A percentile compares a stretch with the other conserved stretches of the same genome.
Evolutionary conservation across 2,329 filamentous ascomycete species (phyloP).

Genomic region (Pseudogymnoascus sp.): DNA sequence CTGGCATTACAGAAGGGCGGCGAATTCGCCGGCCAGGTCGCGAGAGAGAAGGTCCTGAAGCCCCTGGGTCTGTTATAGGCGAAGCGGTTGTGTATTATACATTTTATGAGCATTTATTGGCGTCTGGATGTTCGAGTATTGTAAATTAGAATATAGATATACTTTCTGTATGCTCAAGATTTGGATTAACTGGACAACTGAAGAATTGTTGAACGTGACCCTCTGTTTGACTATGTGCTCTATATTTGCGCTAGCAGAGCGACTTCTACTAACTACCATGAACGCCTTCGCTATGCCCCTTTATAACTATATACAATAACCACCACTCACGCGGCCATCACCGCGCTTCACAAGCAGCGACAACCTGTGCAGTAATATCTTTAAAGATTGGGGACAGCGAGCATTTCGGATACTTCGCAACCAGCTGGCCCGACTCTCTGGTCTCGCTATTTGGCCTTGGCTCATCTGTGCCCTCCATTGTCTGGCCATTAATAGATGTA

Average conservation of each 20-base stretch:
- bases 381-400: slow-evolving; percentile 62
- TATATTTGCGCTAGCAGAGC: background rate
- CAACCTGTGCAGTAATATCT: slow-evolving; percentile 49
- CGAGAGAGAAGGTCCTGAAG: slow-evolving; percentile 52
- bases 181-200: background rate
- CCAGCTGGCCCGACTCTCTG: slow-evolving; percentile 41
- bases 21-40: slow-evolving; percentile 63
- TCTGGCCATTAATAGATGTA: slow-evolving; percentile 49
- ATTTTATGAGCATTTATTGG: slow-evolving; percentile 11
- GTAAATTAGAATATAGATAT: slow-evolving; percentile 18
- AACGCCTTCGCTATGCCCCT: slow-evolving; percentile 4
- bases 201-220: background rate
- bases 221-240: background rate
- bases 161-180: background rate
- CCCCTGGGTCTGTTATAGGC: slow-evolving; percentile 24
- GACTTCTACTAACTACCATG: background rate
- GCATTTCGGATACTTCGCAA: slow-evolving; percentile 65
- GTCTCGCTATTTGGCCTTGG: slow-evolving; percentile 21
- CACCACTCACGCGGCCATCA: background rate
- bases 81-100: slow-evolving; percentile 13
- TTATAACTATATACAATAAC: background rate
- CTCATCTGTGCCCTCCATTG: slow-evolving; percentile 29
- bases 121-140: slow-evolving; percentile 20
- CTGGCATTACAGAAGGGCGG: slow-evolving; percentile 82
- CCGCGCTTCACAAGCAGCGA: slow-evolving; percentile 24